phyloP scores from a whole-genome alignment of 2,329 filamentous ascomycete genomes.

The Cladophialophora exuberans region DNA sequence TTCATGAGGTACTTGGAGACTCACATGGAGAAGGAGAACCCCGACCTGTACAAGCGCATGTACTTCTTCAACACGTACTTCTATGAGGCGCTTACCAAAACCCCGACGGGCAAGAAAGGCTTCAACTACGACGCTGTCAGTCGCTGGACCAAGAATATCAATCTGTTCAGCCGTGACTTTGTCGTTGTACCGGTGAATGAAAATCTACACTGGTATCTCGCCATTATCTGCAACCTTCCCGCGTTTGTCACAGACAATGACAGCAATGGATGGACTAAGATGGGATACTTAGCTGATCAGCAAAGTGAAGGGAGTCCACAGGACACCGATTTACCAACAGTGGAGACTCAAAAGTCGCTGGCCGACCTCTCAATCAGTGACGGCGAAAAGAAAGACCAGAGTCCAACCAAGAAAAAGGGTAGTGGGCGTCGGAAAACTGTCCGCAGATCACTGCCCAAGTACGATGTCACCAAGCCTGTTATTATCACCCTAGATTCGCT shows the following conservation, averaged over 20 bases:
- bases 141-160: constrained; percentile 83
- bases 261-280: constrained; percentile 26
- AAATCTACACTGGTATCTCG: constrained; percentile 86
- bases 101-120: constrained; percentile 52
- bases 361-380: constrained; percentile 22
- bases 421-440: constrained; percentile 35
- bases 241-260: constrained; percentile 16
- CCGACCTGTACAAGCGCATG: constrained; percentile 64
- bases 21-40: constrained; percentile 57
- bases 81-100: constrained; percentile 73
- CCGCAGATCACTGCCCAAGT: constrained; percentile 42
- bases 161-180: constrained; percentile 84
- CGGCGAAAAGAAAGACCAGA: constrained; percentile 20
- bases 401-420: constrained; percentile 19
- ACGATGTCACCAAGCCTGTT: constrained; percentile 60
- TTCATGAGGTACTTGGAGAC: constrained; percentile 77
- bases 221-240: constrained; percentile 84
- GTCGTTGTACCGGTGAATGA: constrained; percentile 93
- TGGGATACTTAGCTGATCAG: neutral
- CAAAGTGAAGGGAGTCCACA: constrained; percentile 2
- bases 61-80: constrained; percentile 92
- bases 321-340: neutral
- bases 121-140: constrained; percentile 87
- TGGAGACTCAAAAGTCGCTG: constrained; percentile 22
- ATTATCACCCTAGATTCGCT: constrained; percentile 91